Percentiles rank a stretch among this genome's conserved stretches.
phyloP scores from a whole-genome alignment of 768 basidiomycete genomes.

The Suillus lakei region DNA sequence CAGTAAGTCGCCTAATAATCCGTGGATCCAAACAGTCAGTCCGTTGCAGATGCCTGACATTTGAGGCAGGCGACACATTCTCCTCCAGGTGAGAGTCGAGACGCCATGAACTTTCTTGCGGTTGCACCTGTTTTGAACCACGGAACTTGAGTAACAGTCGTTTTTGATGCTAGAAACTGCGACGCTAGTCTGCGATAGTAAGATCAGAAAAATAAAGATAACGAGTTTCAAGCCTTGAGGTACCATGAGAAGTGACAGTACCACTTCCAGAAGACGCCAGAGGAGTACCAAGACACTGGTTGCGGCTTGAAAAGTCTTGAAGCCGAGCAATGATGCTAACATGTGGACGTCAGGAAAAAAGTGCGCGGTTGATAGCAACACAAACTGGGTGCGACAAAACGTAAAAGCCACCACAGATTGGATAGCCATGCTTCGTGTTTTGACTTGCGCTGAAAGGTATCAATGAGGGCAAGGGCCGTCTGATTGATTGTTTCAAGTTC shows the following conservation, averaged over 20 bases:
- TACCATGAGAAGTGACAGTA: slow-evolving; percentile 49
- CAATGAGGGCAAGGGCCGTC: slow-evolving; percentile 39
- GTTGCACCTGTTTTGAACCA: background rate
- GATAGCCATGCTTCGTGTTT: background rate
- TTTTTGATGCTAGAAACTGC: slow-evolving; percentile 38
- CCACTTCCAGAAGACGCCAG: slow-evolving; percentile 36
- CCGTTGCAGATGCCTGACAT: background rate
- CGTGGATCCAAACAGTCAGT: slow-evolving; percentile 7
- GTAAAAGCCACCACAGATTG: slow-evolving; percentile 25
- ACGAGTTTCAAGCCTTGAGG: slow-evolving; percentile 15
- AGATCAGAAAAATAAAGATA: background rate
- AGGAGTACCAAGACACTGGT: slow-evolving; percentile 29
- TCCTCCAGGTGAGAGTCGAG: background rate
- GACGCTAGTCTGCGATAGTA: slow-evolving; percentile 36
- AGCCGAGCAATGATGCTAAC: slow-evolving; percentile 21
- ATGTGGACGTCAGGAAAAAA: background rate
- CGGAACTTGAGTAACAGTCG: slow-evolving; percentile 21
- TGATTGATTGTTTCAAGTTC: slow-evolving; percentile 54
- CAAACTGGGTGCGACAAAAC: slow-evolving; percentile 25
- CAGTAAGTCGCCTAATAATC: slow-evolving; percentile 15
- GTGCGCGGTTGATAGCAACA: slow-evolving; percentile 13
- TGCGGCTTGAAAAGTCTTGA: slow-evolving; percentile 31
- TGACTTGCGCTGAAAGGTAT: slow-evolving; percentile 16
- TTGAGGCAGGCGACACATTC: background rate
- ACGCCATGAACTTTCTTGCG: background rate